Evolutionary conservation across 2,329 filamentous ascomycete genomes (phyloP).

Genomic region (Byssochlamys sp.): DNA sequence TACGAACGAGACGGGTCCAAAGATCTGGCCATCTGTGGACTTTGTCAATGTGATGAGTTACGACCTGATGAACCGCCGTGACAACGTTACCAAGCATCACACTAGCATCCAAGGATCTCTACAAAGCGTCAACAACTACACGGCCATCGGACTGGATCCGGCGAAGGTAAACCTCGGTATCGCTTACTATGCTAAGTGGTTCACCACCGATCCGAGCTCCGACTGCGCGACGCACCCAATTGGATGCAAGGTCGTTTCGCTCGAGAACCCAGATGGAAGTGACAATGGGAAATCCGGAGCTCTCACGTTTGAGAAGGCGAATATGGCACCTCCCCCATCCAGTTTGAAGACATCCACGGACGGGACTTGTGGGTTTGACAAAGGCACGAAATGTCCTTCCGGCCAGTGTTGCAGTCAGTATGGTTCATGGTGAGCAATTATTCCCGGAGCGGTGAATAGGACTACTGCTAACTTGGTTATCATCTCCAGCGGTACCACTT

Average conservation of each 20-base stretch:
- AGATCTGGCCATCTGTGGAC: constrained; percentile 53
- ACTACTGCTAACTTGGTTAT: not conserved
- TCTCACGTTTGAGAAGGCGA: constrained; percentile 40
- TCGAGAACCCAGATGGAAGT: constrained; percentile 52
- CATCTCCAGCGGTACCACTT: constrained; percentile 19
- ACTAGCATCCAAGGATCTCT: constrained; percentile 51
- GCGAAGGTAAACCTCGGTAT: constrained; percentile 56
- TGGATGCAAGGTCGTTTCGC: constrained; percentile 49
- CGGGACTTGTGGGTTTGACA: constrained; percentile 24
- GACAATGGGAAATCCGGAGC: constrained; percentile 48
- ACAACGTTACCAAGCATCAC: constrained; percentile 56
- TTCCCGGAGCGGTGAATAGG: not conserved
- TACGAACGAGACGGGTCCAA: constrained; percentile 45
- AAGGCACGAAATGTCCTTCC: constrained; percentile 20
- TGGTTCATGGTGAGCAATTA: constrained; percentile 24
- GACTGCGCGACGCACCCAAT: constrained; percentile 41
- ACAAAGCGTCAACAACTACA: constrained; percentile 49
- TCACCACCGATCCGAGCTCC: constrained; percentile 43
- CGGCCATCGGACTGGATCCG: constrained; percentile 46
- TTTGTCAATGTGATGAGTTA: constrained; percentile 65
- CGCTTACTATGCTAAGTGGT: constrained; percentile 62
- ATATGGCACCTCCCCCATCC: constrained; percentile 14
- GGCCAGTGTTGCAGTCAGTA: constrained; percentile 27
- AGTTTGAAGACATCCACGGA: constrained; percentile 19
- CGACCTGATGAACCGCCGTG: constrained; percentile 61